A percentile compares a stretch with the other conserved stretches of the same genome.
These are phyloP conservation scores for Hypericum perforatum DNA, from an alignment of 345 rosid species.

Conservation along the genomic window DNA sequence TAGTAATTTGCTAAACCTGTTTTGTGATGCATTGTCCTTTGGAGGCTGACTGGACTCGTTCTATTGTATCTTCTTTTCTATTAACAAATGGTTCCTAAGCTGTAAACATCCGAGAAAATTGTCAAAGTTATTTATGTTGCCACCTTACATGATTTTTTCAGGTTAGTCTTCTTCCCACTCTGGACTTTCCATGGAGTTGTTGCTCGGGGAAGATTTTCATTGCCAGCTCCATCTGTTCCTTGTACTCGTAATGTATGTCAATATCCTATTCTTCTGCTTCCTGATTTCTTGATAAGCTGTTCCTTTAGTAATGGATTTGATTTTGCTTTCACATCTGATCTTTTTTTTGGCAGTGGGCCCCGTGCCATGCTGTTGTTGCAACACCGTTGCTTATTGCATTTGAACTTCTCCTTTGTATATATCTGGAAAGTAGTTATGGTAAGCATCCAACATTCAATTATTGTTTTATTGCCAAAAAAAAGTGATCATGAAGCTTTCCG, in stretches of 20 bases:
- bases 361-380: conserved; percentile 92
- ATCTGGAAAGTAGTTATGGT: conserved; percentile 82
- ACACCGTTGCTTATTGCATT: conserved; percentile 88
- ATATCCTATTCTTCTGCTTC: not conserved
- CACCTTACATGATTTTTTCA: conserved; percentile 24
- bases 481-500: not conserved
- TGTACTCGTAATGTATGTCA: conserved; percentile 73
- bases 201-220: conserved; percentile 90
- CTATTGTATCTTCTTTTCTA: not conserved
- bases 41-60: no score
- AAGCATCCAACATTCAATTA: conserved; percentile 12
- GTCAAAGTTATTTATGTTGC: conserved; percentile 3
- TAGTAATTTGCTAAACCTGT: no score
- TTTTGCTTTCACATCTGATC: not conserved
- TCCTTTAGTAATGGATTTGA: not conserved
- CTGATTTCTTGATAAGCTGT: not conserved
- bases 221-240: conserved; percentile 94
- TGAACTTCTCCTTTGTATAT: conserved; percentile 90
- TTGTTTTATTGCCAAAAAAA: not conserved
- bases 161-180: conserved; percentile 73
- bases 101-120: not conserved
- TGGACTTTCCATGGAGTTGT: conserved; percentile 93
- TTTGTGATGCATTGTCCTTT: no score
- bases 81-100: not conserved
- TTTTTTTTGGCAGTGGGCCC: conserved; percentile 85